Evolutionary conservation across 768 basidiomycete genomes (phyloP).

Genomic region (Boletus subparvulus): DNA sequence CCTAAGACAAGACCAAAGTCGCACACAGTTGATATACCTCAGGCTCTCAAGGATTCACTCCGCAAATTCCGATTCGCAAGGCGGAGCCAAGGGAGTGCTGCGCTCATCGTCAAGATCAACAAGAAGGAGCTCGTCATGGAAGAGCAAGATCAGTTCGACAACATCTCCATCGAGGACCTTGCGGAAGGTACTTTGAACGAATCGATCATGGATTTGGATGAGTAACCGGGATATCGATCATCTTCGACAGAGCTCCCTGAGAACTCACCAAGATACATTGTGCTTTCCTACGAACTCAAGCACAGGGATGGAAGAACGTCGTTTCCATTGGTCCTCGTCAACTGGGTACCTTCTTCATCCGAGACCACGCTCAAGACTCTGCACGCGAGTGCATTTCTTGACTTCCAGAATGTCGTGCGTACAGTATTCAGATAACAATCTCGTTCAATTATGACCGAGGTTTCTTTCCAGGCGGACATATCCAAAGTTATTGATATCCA

Average conservation of each 20-base stretch:
- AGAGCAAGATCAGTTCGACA: conserved; percentile 76
- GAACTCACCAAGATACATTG: conserved; percentile 49
- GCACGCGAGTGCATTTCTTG: conserved; percentile 77
- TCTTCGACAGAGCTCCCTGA: conserved; percentile 72
- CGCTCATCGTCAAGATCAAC: conserved; percentile 85
- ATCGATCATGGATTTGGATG: not conserved
- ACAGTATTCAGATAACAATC: not conserved
- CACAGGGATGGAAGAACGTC: conserved; percentile 83
- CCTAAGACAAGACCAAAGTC: conserved; percentile 16
- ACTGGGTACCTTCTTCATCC: conserved; percentile 80
- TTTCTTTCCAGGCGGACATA: conserved; percentile 58
- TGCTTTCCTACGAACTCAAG: conserved; percentile 78
- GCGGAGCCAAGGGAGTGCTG: conserved; percentile 46
- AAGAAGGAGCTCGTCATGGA: conserved; percentile 79
- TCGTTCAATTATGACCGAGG: not conserved
- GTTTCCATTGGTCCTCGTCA: conserved; percentile 81
- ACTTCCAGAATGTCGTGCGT: conserved; percentile 77
- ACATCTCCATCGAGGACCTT: conserved; percentile 77
- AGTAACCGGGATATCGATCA: not conserved
- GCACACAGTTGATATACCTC: conserved; percentile 81
- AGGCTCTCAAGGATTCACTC: conserved; percentile 71
- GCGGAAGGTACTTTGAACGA: conserved; percentile 62
- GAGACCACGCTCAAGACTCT: conserved; percentile 77
- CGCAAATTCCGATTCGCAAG: conserved; percentile 81
- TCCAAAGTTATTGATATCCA: conserved; percentile 78